Evolutionary conservation across 176 grass and related monocot species (phyloP).

Genomic region (Bromus sterilis): DNA sequence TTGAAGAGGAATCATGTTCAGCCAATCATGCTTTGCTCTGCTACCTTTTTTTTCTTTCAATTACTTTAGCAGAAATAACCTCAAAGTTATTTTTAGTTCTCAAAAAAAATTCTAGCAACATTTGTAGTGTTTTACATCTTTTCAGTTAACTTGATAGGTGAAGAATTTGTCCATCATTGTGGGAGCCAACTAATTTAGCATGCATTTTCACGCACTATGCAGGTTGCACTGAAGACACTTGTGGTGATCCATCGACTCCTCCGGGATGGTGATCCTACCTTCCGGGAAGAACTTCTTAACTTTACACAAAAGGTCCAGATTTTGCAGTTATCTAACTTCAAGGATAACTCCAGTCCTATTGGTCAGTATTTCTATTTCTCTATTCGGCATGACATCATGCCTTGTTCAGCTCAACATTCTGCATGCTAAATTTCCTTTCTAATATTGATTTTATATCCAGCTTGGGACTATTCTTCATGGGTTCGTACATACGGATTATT

Average conservation of each 20-base stretch:
- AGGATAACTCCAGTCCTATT: conserved; percentile 89
- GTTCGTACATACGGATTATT: conserved; percentile 79
- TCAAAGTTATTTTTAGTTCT: neutral
- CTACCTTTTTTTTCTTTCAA: neutral
- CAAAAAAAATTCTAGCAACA: neutral
- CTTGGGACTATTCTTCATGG: conserved; percentile 96
- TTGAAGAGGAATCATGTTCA: neutral
- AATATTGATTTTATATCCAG: conserved; percentile 32
- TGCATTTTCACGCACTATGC: conserved; percentile 17
- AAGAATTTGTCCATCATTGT: neutral
- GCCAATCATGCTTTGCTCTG: neutral
- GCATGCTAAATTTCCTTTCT: neutral
- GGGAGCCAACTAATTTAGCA: conserved; percentile 12
- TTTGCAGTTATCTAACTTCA: conserved; percentile 93
- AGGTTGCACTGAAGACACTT: conserved; percentile 90
- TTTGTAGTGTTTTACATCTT: neutral
- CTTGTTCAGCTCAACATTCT: neutral
- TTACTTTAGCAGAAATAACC: neutral
- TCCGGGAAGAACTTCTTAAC: conserved; percentile 78
- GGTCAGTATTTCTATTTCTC: conserved; percentile 43
- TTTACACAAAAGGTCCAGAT: conserved; percentile 80
- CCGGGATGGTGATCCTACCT: conserved; percentile 80
- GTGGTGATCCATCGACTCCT: conserved; percentile 96
- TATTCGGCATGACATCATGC: neutral
- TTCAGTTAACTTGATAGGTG: neutral